These are phyloP conservation scores for Pestalotiopsis sp. DNA, from an alignment of 2,329 filamentous ascomycete species.

Conservation along the genomic window DNA sequence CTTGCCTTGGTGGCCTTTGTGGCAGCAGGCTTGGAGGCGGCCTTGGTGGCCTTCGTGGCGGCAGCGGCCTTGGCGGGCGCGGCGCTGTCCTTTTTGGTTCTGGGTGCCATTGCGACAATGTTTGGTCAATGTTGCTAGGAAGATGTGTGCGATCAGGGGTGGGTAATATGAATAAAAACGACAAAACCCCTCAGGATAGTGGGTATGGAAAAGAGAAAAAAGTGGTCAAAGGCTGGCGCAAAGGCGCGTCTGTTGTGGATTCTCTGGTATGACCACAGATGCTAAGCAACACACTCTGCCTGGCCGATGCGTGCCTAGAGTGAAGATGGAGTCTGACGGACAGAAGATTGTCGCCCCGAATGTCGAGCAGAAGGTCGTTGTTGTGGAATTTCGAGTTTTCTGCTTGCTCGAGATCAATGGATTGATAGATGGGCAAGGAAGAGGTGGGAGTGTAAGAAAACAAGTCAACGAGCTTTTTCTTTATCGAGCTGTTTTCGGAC, in stretches of 20 bases:
- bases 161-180: not conserved
- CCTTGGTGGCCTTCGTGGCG: constrained; percentile 21
- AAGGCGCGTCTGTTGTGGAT: not conserved
- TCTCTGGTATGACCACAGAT: not conserved
- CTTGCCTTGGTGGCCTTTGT: constrained; percentile 15
- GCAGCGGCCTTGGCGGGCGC: constrained; percentile 7
- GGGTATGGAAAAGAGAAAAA: not conserved
- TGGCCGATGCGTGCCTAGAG: not conserved
- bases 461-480: not conserved
- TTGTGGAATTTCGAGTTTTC: not conserved
- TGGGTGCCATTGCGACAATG: constrained; percentile 20
- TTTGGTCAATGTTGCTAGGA: not conserved
- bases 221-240: not conserved
- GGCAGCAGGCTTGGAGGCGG: constrained; percentile 14
- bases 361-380: not conserved
- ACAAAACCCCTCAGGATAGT: constrained; percentile 5
- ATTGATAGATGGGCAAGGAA: not conserved
- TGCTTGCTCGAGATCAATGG: constrained; percentile 6
- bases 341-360: not conserved
- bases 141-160: not conserved
- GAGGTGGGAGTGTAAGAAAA: not conserved
- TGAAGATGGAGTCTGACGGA: not conserved
- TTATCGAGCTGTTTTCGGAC: constrained; percentile 10
- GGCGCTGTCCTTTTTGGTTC: constrained; percentile 1
- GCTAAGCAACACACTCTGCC: not conserved